phyloP scores from a whole-genome alignment of 331 rosid genomes.

The Malus hybrid region DNA sequence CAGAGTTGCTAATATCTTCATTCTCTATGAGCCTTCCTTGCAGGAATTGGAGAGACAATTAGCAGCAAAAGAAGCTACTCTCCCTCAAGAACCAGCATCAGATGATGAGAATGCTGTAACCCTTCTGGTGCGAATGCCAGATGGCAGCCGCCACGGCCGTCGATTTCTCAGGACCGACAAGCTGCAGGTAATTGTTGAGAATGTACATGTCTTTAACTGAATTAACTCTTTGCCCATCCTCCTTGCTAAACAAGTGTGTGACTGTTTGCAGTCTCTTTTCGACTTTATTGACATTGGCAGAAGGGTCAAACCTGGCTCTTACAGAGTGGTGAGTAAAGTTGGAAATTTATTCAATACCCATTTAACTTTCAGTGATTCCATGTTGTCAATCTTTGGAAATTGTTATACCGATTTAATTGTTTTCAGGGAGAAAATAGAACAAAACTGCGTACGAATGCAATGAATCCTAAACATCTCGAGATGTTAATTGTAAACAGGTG shows the following conservation, averaged over 20 bases:
- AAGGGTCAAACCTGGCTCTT: slow-evolving; percentile 73
- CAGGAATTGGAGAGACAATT: slow-evolving; percentile 82
- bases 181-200: slow-evolving; percentile 52
- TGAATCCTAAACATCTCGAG: background rate
- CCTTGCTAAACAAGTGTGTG: slow-evolving; percentile 19
- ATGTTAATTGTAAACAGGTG: slow-evolving; percentile 41
- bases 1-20: slow-evolving; percentile 16
- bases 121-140: slow-evolving; percentile 82
- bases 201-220: background rate
- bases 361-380: background rate
- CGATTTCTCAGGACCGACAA: slow-evolving; percentile 78
- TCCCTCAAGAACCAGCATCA: slow-evolving; percentile 75
- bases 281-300: slow-evolving; percentile 79
- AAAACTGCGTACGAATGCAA: background rate
- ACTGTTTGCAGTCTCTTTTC: slow-evolving; percentile 61
- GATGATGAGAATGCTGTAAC: slow-evolving; percentile 71
- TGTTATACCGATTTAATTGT: background rate
- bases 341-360: background rate
- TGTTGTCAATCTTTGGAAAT: background rate
- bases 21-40: slow-evolving; percentile 15
- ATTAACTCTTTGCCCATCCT: background rate
- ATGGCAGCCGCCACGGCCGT: slow-evolving; percentile 93
- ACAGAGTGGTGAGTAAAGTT: slow-evolving; percentile 73
- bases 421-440: background rate
- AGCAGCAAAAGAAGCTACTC: slow-evolving; percentile 68